These are phyloP conservation scores for Penicillium sp. DNA, from an alignment of 2,329 filamentous ascomycete species.

Conservation along the genomic window DNA sequence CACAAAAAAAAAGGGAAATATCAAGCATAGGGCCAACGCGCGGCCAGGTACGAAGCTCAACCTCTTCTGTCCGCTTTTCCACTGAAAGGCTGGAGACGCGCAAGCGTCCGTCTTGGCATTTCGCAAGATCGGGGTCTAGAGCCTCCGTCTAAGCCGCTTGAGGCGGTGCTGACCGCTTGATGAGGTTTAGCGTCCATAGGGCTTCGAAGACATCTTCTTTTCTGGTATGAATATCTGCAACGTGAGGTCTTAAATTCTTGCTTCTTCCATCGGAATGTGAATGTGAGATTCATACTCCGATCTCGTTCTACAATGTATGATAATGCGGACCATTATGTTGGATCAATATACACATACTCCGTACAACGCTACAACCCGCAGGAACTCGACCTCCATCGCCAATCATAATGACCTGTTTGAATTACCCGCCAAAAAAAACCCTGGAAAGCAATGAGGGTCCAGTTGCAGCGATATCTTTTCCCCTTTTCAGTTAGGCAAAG, in stretches of 20 bases:
- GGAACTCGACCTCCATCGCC: neutral
- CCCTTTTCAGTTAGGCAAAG: neutral
- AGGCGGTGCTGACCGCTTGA: conserved; percentile 2
- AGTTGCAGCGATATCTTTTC: neutral
- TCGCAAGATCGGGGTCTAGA: conserved; percentile 33
- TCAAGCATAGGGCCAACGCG: neutral
- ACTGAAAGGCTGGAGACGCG: conserved; percentile 35
- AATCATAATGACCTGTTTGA: neutral
- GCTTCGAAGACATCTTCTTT: conserved; percentile 17
- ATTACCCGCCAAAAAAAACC: neutral
- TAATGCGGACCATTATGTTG: neutral
- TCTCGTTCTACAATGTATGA: neutral
- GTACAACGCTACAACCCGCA: neutral
- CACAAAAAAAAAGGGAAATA: neutral
- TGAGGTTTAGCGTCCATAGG: conserved; percentile 8
- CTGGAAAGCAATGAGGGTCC: neutral
- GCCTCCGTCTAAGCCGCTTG: conserved; percentile 26
- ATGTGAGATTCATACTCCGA: neutral
- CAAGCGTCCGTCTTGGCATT: conserved; percentile 41
- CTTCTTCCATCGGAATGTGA: neutral
- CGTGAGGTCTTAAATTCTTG: neutral
- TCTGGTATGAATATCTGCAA: conserved; percentile 4
- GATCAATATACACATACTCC: neutral
- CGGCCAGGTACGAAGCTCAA: conserved; percentile 5
- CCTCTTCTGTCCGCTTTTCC: conserved; percentile 2